Evolutionary conservation across 257 asterid species (phyloP).

Genomic region (Fraxinus cuspidata): DNA sequence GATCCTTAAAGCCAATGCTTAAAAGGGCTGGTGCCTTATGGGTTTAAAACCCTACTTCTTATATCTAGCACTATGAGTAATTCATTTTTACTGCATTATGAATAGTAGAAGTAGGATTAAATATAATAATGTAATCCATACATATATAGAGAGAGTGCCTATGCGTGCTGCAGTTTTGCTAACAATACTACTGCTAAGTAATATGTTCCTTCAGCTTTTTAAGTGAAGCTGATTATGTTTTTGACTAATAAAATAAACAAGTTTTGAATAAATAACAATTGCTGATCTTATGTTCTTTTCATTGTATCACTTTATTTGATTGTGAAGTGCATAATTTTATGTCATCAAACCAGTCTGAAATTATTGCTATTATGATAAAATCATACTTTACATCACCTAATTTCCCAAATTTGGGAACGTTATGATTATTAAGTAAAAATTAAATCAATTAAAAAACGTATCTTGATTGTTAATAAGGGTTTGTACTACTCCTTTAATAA

Average conservation of each 20-base stretch:
- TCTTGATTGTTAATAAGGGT: too few species aligned
- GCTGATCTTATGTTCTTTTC: background rate
- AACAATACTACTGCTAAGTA: background rate
- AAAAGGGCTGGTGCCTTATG: slow-evolving; percentile 50
- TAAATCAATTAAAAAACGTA: too few species aligned
- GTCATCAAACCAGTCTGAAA: too few species aligned
- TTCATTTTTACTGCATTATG: background rate
- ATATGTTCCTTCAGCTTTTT: slow-evolving; percentile 32
- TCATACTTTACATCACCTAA: too few species aligned
- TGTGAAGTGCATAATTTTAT: too few species aligned
- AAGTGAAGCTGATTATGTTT: slow-evolving; percentile 25
- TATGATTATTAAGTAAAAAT: too few species aligned
- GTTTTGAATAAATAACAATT: background rate
- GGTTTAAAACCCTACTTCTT: slow-evolving; percentile 26
- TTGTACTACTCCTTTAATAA: too few species aligned
- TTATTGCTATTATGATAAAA: too few species aligned
- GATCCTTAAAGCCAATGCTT: slow-evolving; percentile 54
- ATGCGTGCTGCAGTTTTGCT: slow-evolving; percentile 9
- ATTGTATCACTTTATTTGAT: background rate
- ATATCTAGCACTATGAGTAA: background rate
- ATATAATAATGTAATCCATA: background rate
- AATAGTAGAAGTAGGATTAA: background rate
- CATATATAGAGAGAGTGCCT: background rate
- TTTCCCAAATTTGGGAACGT: too few species aligned
- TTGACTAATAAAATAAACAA: background rate